phyloP scores from a whole-genome alignment of 148 eudicot species.

The Chenopodium suecicum region DNA sequence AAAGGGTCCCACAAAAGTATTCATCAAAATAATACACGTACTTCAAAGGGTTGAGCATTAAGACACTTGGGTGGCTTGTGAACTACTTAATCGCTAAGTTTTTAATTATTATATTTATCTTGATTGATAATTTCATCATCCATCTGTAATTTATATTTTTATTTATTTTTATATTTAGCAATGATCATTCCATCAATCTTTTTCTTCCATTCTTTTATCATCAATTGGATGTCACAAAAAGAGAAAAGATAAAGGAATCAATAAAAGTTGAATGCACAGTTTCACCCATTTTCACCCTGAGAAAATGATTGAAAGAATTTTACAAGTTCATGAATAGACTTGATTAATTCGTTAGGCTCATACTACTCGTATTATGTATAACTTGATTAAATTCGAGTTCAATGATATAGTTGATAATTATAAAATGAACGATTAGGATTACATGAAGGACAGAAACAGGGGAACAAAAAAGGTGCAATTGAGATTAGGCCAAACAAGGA shows the following conservation, averaged over 20 bases:
- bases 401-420: no score
- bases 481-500: no score
- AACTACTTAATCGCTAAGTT: constrained; percentile 3
- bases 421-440: no score
- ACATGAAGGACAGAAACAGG: no score
- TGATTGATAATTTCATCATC: constrained; percentile 7
- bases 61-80: constrained; percentile 2
- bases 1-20: not conserved
- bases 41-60: not conserved
- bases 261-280: not conserved
- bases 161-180: not conserved
- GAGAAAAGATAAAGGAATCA: not conserved
- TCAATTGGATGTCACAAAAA: not conserved
- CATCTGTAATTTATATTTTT: not conserved
- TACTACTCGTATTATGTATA: no score
- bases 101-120: not conserved
- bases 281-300: not conserved
- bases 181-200: not conserved
- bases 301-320: not conserved
- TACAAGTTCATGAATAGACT: no score
- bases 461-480: no score
- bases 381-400: no score
- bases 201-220: not conserved
- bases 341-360: no score
- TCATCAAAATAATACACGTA: not conserved